phyloP scores from a whole-genome alignment of 768 basidiomycete genomes.

The Suillus hirtellus region DNA sequence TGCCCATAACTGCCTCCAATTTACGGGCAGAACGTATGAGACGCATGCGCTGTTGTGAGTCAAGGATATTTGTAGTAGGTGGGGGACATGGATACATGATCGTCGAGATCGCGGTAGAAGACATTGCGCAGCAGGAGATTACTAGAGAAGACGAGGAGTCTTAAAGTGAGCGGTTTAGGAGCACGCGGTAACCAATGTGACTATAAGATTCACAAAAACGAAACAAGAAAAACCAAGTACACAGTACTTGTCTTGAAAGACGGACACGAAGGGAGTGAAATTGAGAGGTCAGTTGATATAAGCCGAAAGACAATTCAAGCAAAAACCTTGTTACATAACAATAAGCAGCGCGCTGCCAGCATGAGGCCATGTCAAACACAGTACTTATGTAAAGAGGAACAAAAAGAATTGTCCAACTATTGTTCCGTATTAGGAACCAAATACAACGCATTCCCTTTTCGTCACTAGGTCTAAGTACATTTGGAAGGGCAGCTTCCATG shows the following conservation, averaged over 20 bases:
- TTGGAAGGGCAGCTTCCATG: neutral
- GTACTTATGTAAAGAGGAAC: neutral
- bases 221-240: conserved; percentile 15
- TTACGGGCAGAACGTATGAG: conserved; percentile 41
- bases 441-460: conserved; percentile 12
- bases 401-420: neutral
- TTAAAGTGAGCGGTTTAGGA: neutral
- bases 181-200: neutral
- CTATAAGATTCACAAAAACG: conserved; percentile 1
- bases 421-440: conserved; percentile 18
- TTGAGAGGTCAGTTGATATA: conserved; percentile 13
- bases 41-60: conserved; percentile 32
- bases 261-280: neutral
- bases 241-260: conserved; percentile 15
- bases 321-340: conserved; percentile 10
- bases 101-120: conserved; percentile 18
- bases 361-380: neutral
- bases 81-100: conserved; percentile 26
- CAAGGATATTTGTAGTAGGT: conserved; percentile 36
- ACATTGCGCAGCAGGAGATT: conserved; percentile 19
- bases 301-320: conserved; percentile 13
- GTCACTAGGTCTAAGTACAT: neutral
- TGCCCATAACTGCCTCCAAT: conserved; percentile 36
- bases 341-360: conserved; percentile 1
- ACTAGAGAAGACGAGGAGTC: neutral